Percentiles rank a stretch among this genome's conserved stretches.
Evolutionary conservation across 2,329 filamentous ascomycete genomes (phyloP).

Genomic region (Bipolaris cookei): DNA sequence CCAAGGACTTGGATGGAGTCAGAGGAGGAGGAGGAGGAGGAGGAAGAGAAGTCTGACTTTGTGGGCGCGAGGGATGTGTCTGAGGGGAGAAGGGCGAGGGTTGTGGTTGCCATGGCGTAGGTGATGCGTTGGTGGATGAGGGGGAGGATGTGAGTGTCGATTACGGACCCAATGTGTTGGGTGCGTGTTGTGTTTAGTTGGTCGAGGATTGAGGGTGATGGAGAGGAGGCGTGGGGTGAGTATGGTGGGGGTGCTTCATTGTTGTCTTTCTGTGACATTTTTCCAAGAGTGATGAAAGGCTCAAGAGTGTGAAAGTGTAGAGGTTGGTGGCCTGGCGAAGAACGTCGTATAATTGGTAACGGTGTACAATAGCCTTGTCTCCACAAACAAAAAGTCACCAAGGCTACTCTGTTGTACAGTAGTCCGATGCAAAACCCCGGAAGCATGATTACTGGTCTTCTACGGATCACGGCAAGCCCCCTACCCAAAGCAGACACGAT

Average conservation of each 20-base stretch:
- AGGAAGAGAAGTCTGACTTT: conserved; percentile 43
- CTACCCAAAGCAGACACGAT: conserved; percentile 2
- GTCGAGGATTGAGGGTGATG: conserved; percentile 34
- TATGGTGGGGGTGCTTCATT: conserved; percentile 10
- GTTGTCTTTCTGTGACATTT: conserved; percentile 21
- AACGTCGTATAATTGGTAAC: no score
- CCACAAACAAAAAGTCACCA: no score
- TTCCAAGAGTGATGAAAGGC: neutral
- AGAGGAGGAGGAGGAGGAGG: no score
- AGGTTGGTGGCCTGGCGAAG: neutral
- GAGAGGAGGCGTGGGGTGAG: conserved; percentile 24
- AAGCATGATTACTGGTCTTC: neutral
- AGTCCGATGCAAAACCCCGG: conserved; percentile 1
- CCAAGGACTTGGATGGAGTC: conserved; percentile 46
- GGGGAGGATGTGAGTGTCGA: conserved; percentile 51
- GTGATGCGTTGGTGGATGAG: conserved; percentile 49
- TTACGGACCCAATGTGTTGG: conserved; percentile 49
- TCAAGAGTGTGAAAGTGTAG: neutral
- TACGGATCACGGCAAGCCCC: conserved; percentile 9
- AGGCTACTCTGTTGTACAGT: no score
- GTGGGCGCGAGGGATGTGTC: conserved; percentile 42
- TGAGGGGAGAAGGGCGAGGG: conserved; percentile 53
- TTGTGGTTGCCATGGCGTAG: conserved; percentile 53
- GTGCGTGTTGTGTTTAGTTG: conserved; percentile 50
- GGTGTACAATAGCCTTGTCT: no score